phyloP scores from a whole-genome alignment of 1,139 yeast species.

The Kluyveromyces sp. region DNA sequence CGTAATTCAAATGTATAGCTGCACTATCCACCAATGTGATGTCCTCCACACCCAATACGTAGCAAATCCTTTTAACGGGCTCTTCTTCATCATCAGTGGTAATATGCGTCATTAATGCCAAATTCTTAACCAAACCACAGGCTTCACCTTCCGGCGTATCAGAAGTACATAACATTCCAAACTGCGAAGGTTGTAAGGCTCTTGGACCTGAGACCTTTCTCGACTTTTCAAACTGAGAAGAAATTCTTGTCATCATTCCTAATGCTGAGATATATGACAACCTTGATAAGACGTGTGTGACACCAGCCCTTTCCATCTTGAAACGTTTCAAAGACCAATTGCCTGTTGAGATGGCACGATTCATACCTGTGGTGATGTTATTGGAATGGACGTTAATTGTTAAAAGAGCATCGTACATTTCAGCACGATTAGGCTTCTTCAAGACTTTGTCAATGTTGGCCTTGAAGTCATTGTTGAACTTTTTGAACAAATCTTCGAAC shows the following conservation, averaged over 20 bases:
- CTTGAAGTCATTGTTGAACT: constrained; percentile 89
- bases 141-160: constrained; percentile 99
- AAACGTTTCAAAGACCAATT: constrained; percentile 98
- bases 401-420: constrained; percentile 88
- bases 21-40: constrained; percentile 77
- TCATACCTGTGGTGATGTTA: constrained; percentile 88
- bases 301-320: constrained; percentile 99
- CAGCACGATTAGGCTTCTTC: constrained; percentile 89
- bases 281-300: constrained; percentile 89
- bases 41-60: constrained; percentile 82
- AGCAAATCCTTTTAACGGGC: constrained; percentile 74
- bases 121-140: constrained; percentile 93
- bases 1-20: constrained; percentile 73
- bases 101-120: constrained; percentile 97
- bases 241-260: constrained; percentile 99
- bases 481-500: constrained; percentile 94
- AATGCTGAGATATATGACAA: constrained; percentile 88
- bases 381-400: constrained; percentile 86
- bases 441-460: constrained; percentile 88
- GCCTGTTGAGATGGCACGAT: constrained; percentile 96
- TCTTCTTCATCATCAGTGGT: constrained; percentile 97
- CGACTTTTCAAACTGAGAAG: constrained; percentile 95
- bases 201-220: constrained; percentile 98
- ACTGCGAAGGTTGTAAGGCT: constrained; percentile 97
- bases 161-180: constrained; percentile 97